Evolutionary conservation across 106 monocot species (phyloP), one percentile per base, ranked within the genome.

Genomic region (Allium fistulosum): DNA sequence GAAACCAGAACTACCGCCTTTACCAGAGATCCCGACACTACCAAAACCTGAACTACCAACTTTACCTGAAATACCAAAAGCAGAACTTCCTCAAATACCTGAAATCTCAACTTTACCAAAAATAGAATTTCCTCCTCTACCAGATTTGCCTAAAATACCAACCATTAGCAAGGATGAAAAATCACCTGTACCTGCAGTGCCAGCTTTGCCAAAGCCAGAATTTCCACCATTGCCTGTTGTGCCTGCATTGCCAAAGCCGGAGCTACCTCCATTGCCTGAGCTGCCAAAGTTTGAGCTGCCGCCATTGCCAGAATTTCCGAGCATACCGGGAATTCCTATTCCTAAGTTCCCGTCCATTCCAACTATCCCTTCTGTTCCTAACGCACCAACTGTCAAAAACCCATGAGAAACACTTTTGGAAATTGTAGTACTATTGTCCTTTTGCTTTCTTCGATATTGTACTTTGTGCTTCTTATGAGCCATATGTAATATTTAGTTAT

Each of bases 241-340:
- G 16, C 66, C 15, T 15, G 51, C 46, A 14, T 7, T 49, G 9
- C 46, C 46, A 48, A 55, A 55, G 53, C 53, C 53, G 53, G 53
- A 12, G 53, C 16, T 66, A 14, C 66, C 59, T 0, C 16, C 49
- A 12, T 7, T 62, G 9, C 72, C 62, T 62, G 45, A 49, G 12
- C 9, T 72, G 7, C 72, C 72, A 26, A 72, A 72, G 45, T 62
- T 50, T 62, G 62, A 61, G 22, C 49, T 72, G 10, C 72, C 72
- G 14, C 22, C 59, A n/a, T 15, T 26, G 14, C 59, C 59, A 18
- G 59, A 63, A 10, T 63, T 63, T 12, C 61, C 72, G 12, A 50
- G 46, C 22, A 50, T 58, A 50, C 51, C 60, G 1, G 12, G 28
- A 46, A 12, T 46, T 18, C 59, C 2, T 26, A 8, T 59, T 18